These are phyloP conservation scores for Triangularia verruculosa DNA, from an alignment of 2,329 filamentous ascomycete species.

Conservation along the genomic window DNA sequence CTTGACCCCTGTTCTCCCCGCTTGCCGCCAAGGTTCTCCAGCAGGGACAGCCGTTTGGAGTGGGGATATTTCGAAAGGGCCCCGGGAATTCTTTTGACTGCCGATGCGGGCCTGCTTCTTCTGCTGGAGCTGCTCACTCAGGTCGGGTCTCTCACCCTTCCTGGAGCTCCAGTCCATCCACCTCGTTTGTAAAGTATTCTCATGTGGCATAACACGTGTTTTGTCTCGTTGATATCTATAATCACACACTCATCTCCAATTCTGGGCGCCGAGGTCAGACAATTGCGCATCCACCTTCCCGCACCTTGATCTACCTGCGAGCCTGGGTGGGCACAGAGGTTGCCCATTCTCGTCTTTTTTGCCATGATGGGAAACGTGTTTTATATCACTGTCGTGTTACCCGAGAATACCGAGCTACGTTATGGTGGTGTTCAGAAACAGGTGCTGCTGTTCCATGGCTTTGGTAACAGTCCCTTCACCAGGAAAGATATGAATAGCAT, in stretches of 20 bases:
- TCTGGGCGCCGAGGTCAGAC: background rate
- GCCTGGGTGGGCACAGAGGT: background rate
- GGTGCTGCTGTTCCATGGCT: background rate
- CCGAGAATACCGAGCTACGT: background rate
- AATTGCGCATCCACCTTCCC: background rate
- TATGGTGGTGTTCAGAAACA: background rate
- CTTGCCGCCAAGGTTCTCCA: background rate
- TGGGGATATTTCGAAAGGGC: background rate
- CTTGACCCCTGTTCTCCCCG: background rate
- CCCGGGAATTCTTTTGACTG: background rate
- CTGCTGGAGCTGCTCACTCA: background rate
- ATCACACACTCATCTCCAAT: slow-evolving; percentile 1
- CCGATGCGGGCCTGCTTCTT: background rate
- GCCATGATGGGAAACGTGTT: background rate
- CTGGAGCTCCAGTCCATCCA: too few species aligned
- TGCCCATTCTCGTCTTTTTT: background rate
- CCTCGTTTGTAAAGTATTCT: background rate
- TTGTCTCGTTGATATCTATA: background rate
- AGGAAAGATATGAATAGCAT: background rate
- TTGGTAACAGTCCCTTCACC: background rate
- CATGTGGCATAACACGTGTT: background rate
- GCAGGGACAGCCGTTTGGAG: background rate
- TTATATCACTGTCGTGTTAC: background rate
- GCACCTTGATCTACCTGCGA: slow-evolving; percentile 1
- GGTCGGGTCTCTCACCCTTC: background rate